Conservation (phyloP, 441 rosid species). For the Pelargonium cotyledonis region DNA sequence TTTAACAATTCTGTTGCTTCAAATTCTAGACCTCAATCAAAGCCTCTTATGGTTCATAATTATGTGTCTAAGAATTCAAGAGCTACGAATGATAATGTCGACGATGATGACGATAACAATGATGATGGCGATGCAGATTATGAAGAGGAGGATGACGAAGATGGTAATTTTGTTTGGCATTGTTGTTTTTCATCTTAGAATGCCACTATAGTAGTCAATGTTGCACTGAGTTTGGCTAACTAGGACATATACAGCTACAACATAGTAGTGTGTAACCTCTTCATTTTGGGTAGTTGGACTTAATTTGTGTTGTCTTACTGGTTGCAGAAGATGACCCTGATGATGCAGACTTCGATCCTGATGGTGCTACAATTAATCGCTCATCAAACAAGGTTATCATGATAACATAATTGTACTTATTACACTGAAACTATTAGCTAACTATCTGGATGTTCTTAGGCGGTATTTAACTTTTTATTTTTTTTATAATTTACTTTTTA, state of each 20-base stretch:
- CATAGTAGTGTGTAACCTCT: slow-evolving; percentile 15
- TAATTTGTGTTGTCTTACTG: slow-evolving; percentile 27
- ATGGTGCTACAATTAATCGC: slow-evolving; percentile 38
- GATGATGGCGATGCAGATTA: slow-evolving; percentile 65
- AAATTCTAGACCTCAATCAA: slow-evolving; percentile 47
- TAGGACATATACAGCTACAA: not conserved
- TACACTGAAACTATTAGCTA: not conserved
- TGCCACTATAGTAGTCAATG: slow-evolving; percentile 6
- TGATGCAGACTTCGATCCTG: slow-evolving; percentile 93
- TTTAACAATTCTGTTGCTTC: slow-evolving; percentile 43
- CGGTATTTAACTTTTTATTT: not conserved
- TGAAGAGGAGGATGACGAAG: slow-evolving; percentile 76
- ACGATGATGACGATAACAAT: slow-evolving; percentile 25
- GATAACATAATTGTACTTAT: slow-evolving; percentile 6
- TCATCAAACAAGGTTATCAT: slow-evolving; percentile 49
- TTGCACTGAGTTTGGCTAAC: not conserved
- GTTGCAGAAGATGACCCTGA: slow-evolving; percentile 89
- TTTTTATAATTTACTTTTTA: not conserved
- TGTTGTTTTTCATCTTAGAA: slow-evolving; percentile 4
- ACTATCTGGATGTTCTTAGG: not conserved
- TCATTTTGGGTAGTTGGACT: slow-evolving; percentile 16
- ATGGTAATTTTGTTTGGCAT: slow-evolving; percentile 48
- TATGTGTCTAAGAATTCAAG: slow-evolving; percentile 54
- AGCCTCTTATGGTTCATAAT: slow-evolving; percentile 32
- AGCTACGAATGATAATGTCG: slow-evolving; percentile 29